phyloP scores from a whole-genome alignment of 1,139 yeast species.

The Saccharomycopsis hybrid region DNA sequence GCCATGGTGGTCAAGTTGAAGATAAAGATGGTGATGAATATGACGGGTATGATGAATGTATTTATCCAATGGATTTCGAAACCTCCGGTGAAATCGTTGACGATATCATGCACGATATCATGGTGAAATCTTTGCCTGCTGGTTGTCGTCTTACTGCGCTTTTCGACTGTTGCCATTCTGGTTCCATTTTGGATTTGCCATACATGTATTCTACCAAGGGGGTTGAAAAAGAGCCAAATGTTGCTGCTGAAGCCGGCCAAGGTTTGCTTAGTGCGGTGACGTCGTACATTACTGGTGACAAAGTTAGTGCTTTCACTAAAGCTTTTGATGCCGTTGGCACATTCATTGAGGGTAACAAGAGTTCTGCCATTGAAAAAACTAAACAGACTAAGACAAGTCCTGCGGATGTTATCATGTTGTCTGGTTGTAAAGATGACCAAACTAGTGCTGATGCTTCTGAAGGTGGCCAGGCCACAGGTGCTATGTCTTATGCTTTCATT shows the following conservation, averaged over 20 bases:
- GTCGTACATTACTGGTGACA: constrained; percentile 69
- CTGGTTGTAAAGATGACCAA: constrained; percentile 77
- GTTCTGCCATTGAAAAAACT: constrained; percentile 37
- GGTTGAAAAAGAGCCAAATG: constrained; percentile 79
- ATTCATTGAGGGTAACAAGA: constrained; percentile 26
- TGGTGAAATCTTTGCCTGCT: constrained; percentile 71
- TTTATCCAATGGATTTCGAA: constrained; percentile 86
- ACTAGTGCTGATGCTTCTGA: constrained; percentile 56
- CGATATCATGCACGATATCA: constrained; percentile 75
- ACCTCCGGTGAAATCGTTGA: constrained; percentile 69
- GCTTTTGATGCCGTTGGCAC: constrained; percentile 18
- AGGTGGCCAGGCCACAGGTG: constrained; percentile 51
- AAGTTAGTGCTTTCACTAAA: constrained; percentile 27
- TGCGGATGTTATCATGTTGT: constrained; percentile 79
- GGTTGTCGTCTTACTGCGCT: constrained; percentile 87
- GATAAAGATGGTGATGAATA: constrained; percentile 89
- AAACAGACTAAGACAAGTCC: constrained; percentile 66
- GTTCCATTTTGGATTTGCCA: constrained; percentile 85
- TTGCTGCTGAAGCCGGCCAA: constrained; percentile 77
- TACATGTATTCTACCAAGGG: constrained; percentile 89
- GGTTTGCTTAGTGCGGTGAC: constrained; percentile 68
- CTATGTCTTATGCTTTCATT: constrained; percentile 59
- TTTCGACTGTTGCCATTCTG: constrained; percentile 92
- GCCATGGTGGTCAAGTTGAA: constrained; percentile 84
- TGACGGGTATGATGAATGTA: constrained; percentile 82